Evolutionary conservation across 352 stramenopile genomes (phyloP), one percentile per base, ranked within the genome.

Genomic region (Phytopythium delawarense): DNA sequence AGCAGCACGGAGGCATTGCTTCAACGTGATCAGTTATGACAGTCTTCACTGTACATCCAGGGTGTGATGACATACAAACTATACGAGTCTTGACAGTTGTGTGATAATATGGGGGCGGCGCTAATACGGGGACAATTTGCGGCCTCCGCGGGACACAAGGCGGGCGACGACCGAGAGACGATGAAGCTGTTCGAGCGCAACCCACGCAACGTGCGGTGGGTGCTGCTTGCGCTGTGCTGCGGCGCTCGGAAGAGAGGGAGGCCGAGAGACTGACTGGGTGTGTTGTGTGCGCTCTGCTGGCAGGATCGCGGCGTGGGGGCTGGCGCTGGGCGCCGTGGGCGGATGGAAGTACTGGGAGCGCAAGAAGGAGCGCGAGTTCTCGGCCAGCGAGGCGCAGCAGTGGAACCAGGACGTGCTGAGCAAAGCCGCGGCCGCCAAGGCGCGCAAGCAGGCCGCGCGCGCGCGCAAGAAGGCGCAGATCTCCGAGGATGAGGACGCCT

Each of bases 381-480:
- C 76, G 18, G 61, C 60, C 18, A 54, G 61, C 21, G 80, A 89
- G 39, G 48, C 70, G 13, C 59, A 59, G 35, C 50, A 78, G 61
- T 89, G 80, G 80, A 89, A 89, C 62, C 64, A 83, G 37, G 70
- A 82, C 23, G 71, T 89, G 49, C 67, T 89, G 37, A 64, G 64
- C 59, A 78, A 79, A 62, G 73, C 77, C 39, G 69, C 70, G 23
- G 23, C 69, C 53, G 62, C 51, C 30, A 68, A 51, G 46, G 34
- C 20, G 44, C 63, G 65, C 52, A 66, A 72, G 61, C 39, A 45
- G 39, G 39, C 39, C 13, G 39, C 39, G 12, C 12, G 15, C 12
- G 39, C 39, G 39, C 39, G 39, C 1, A 13, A 16, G 12, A 70
- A 67, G 16, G 21, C 39, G 18, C 21, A 46, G 7, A 5, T 55